Evolutionary conservation across 2,329 filamentous ascomycete species (phyloP).

Genomic region (Pseudonectria foliicola): DNA sequence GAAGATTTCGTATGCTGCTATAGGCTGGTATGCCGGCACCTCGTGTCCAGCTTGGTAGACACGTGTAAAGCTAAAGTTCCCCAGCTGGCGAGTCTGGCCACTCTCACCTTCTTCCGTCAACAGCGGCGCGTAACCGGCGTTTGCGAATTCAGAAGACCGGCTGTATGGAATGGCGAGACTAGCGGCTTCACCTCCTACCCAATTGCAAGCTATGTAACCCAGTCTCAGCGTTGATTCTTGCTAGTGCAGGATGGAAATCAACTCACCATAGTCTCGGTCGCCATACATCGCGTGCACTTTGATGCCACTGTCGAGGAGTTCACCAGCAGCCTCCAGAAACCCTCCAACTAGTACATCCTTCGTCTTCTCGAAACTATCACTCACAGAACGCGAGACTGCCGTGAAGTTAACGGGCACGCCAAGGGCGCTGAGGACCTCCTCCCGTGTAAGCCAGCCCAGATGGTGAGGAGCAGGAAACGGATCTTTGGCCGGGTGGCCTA

Average conservation of each 20-base stretch:
- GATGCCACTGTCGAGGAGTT: constrained; percentile 54
- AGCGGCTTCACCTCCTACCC: constrained; percentile 63
- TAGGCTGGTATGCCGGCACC: constrained; percentile 52
- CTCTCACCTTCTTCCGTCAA: constrained; percentile 55
- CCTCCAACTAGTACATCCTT: constrained; percentile 48
- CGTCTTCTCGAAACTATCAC: constrained; percentile 52
- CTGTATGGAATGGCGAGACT: constrained; percentile 55
- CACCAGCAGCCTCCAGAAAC: constrained; percentile 45
- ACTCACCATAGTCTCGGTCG: constrained; percentile 52
- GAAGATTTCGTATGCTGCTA: constrained; percentile 50
- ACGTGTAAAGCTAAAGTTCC: constrained; percentile 61
- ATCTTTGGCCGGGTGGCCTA: constrained; percentile 47
- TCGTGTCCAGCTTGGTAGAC: constrained; percentile 61
- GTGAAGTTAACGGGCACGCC: constrained; percentile 56
- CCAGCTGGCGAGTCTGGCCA: constrained; percentile 66
- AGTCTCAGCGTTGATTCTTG: too few species aligned
- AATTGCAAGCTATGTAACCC: constrained; percentile 58
- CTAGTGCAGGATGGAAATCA: too few species aligned
- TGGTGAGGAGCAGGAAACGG: constrained; percentile 59
- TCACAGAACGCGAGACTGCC: constrained; percentile 33
- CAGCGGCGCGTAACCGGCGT: constrained; percentile 64
- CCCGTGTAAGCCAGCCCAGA: constrained; percentile 53
- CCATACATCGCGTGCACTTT: constrained; percentile 67
- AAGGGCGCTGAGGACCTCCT: constrained; percentile 48
- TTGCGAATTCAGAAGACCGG: constrained; percentile 37